Conservation (phyloP, 306 rosid species). For the Mimosa pudica region DNA sequence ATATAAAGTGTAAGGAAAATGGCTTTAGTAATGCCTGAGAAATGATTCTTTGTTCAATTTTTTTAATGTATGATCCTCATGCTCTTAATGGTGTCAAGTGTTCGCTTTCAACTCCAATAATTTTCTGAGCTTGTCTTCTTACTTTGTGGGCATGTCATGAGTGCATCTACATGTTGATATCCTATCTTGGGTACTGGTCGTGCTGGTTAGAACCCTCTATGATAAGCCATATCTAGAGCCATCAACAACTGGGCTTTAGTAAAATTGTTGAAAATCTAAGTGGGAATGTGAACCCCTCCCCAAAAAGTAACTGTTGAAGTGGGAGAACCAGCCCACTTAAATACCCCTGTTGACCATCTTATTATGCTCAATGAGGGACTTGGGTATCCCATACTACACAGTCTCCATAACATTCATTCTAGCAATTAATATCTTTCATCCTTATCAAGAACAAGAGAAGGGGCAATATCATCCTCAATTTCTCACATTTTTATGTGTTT, state of each 20-base stretch:
- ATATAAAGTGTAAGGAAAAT: not conserved
- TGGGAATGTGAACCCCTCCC: too few relatives aligned
- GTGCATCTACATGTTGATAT: not conserved
- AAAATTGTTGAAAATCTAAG: too few relatives aligned
- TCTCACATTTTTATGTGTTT: not conserved
- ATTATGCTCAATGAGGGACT: too few relatives aligned
- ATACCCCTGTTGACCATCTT: too few relatives aligned
- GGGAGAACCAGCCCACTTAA: too few relatives aligned
- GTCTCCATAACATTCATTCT: not conserved
- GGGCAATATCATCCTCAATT: not conserved
- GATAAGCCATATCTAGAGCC: too few relatives aligned
- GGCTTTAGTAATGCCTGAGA: not conserved
- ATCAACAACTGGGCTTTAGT: too few relatives aligned
- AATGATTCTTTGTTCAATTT: not conserved
- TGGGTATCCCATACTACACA: too few relatives aligned
- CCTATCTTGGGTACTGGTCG: not conserved
- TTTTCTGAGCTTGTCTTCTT: slow-evolving; percentile 1
- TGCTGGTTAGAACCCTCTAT: too few relatives aligned
- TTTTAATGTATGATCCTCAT: not conserved
- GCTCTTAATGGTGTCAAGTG: not conserved
- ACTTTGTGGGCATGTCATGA: not conserved
- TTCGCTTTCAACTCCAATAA: not conserved
- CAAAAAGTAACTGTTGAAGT: too few relatives aligned
- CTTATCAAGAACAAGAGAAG: not conserved
- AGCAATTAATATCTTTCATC: not conserved